Evolutionary conservation across 2,329 filamentous ascomycete species (phyloP), one percentile per base, ranked within the genome.

Genomic region (Trichoderma sp.): DNA sequence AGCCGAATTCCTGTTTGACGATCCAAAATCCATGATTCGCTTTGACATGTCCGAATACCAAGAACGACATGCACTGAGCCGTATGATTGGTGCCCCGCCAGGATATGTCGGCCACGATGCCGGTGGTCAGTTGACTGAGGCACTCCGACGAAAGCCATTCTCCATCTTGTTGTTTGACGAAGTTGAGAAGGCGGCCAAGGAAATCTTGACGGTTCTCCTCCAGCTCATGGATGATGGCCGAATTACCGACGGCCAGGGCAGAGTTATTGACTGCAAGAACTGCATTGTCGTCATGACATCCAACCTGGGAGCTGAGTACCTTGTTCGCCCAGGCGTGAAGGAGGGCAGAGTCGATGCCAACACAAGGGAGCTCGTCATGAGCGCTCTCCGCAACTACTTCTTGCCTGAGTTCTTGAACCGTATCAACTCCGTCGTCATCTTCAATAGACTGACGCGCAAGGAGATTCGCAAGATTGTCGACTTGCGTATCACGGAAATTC

Each of bases 41-140:
- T 97, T 99, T 86, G 97, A 99, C 83, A 99, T 99, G 97, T 98
- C 96, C 6, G 97, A 99, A 85, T 99, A 99, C 85, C 97, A 99
- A 85, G 97, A 99, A 85, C 93, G 96, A 6, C 97, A 99, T 84
- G 93, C 96, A 0, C 90, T 99, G 16, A 97, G 95, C 83, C 92
- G 97, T 76, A 98, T 99, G 95, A 99, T 99, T 80, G 97, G 97
- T 83, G 95, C 97, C 24, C 97, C 97, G 24, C 97, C 97, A 5
- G 97, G 97, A 78, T 99, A 99, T 79, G 95, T 99, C 76, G 97
- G 97, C 18, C 96, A 99, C 83, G 97, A 99, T 81, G 92, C 97
- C 38, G 97, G 97, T 80, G 97, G 97, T 71, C 97, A 99, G 84
- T 91, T 99, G 72, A 99, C 97, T 0, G 97, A 99, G 86, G 94